Conservation (phyloP, 202 grass and related monocot genomes). For the Musa balbisiana region DNA sequence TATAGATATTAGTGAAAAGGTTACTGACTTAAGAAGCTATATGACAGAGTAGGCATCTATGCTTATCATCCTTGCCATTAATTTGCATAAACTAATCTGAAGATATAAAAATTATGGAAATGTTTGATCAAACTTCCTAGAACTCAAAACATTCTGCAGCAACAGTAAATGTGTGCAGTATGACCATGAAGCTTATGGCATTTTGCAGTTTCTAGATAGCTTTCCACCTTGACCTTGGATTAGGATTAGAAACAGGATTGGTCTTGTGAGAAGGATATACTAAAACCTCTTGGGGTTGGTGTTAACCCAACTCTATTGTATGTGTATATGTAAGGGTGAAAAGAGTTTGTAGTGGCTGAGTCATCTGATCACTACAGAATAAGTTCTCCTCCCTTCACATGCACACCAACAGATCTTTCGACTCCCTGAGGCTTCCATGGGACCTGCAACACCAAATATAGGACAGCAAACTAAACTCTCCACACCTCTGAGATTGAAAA, state of each 20-base stretch:
- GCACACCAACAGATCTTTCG: conserved; percentile 40
- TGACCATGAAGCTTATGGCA: no score
- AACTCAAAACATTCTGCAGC: no score
- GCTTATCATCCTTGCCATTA: no score
- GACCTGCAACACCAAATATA: not conserved
- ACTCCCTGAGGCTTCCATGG: conserved; percentile 24
- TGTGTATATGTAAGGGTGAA: not conserved
- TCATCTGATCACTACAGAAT: conserved; percentile 5
- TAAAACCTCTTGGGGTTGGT: not conserved
- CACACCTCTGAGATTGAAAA: not conserved
- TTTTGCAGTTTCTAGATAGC: no score
- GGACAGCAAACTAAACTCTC: not conserved
- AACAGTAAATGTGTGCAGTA: no score
- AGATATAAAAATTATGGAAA: no score
- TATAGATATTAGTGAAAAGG: no score
- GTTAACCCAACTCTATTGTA: not conserved
- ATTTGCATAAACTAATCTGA: no score
- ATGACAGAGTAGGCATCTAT: no score
- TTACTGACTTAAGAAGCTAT: no score
- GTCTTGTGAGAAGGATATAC: conserved; percentile 11
- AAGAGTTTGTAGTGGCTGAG: not conserved
- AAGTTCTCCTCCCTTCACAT: conserved; percentile 28
- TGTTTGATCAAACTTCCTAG: no score
- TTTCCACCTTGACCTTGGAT: not conserved
- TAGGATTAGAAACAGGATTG: not conserved